A percentile compares a stretch with the other conserved stretches of the same genome.
Conservation (phyloP, 1,284 basidiomycete species). For the Apiotrichum sp. region DNA sequence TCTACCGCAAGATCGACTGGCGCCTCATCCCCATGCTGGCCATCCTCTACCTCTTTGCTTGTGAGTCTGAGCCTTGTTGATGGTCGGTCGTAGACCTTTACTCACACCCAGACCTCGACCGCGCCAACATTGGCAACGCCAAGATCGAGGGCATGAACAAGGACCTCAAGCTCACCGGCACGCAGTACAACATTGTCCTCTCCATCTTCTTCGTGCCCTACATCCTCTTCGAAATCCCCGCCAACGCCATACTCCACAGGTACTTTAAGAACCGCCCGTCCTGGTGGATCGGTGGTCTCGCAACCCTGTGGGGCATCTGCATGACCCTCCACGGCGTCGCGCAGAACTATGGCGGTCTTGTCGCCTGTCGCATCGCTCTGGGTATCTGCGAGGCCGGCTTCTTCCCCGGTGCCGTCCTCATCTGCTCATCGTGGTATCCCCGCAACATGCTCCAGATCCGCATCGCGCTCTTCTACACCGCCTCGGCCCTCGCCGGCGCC, state of each 20-base stretch:
- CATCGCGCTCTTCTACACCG: slow-evolving; percentile 38
- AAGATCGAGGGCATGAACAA: slow-evolving; percentile 13
- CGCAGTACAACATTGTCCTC: slow-evolving; percentile 27
- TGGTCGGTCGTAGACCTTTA: background rate
- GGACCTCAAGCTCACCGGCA: slow-evolving; percentile 14
- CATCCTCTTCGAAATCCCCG: slow-evolving; percentile 35
- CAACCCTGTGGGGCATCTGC: background rate
- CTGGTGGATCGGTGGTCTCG: background rate
- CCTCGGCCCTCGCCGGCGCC: slow-evolving; percentile 22
- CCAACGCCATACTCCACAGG: slow-evolving; percentile 10
- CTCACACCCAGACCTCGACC: too few relatives aligned
- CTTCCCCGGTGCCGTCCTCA: slow-evolving; percentile 39
- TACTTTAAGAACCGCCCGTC: slow-evolving; percentile 1
- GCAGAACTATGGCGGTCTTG: background rate
- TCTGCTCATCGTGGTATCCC: slow-evolving; percentile 42
- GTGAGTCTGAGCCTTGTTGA: slow-evolving; percentile 47
- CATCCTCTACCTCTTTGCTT: slow-evolving; percentile 66
- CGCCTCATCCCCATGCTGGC: slow-evolving; percentile 25
- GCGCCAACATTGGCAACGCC: slow-evolving; percentile 23
- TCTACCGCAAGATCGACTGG: slow-evolving; percentile 18
- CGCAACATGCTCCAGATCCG: slow-evolving; percentile 40
- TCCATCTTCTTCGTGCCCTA: slow-evolving; percentile 36
- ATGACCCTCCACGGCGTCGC: slow-evolving; percentile 6
- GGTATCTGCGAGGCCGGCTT: slow-evolving; percentile 34
- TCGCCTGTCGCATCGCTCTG: slow-evolving; percentile 33